phyloP scores from a whole-genome alignment of 192 early-diverging fungal species.

The Coemansia sp. region DNA sequence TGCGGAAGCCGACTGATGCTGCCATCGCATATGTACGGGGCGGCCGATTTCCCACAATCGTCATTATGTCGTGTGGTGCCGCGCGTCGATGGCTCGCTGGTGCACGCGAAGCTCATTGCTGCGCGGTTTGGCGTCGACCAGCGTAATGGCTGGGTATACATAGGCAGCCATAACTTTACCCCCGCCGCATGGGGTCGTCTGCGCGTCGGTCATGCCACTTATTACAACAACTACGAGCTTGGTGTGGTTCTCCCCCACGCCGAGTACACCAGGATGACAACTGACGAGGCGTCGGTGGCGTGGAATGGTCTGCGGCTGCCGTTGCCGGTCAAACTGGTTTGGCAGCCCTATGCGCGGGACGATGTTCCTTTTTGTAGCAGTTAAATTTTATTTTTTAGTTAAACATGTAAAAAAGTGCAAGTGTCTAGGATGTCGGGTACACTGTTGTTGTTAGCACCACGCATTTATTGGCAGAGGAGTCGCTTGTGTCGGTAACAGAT shows the following conservation, averaged over 20 bases:
- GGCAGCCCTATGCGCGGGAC: conserved; percentile 13
- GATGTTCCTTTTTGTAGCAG: conserved; percentile 22
- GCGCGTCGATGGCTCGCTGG: conserved; percentile 2
- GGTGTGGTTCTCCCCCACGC: conserved; percentile 23
- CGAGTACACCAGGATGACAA: not conserved
- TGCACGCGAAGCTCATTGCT: conserved; percentile 38
- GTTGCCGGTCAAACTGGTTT: conserved; percentile 24
- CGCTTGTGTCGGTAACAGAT: not conserved
- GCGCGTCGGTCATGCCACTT: not conserved
- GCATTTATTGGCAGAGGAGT: not conserved
- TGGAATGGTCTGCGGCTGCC: conserved; percentile 9
- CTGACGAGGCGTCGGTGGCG: not conserved
- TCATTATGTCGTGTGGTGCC: conserved; percentile 13
- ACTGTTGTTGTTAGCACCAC: not conserved
- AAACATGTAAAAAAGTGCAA: not conserved
- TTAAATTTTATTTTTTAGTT: too few species aligned
- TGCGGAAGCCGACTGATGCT: conserved; percentile 9
- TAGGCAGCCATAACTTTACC: conserved; percentile 45
- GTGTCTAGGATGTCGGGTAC: not conserved
- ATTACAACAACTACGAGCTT: conserved; percentile 45
- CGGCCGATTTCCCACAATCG: conserved; percentile 7
- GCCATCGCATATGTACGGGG: conserved; percentile 2
- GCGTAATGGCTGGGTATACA: conserved; percentile 27
- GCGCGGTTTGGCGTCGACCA: conserved; percentile 17
- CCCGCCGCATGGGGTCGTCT: conserved; percentile 37